Evolutionary conservation across 2,329 filamentous ascomycete genomes (phyloP).

Genomic region (Coleophoma cylindrospora): DNA sequence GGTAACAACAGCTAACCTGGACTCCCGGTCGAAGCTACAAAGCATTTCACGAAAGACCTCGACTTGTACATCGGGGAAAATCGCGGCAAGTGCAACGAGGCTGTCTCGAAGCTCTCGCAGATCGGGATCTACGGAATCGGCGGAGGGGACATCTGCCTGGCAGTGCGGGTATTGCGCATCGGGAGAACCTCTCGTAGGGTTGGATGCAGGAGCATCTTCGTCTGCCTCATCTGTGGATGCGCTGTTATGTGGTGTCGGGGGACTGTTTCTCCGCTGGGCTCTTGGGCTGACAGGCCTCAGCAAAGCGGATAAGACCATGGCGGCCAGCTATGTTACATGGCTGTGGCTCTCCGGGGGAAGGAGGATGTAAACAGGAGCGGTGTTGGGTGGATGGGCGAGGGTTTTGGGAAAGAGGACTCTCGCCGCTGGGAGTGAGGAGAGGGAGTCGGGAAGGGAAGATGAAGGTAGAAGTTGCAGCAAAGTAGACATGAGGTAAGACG

Average conservation of each 20-base stretch:
- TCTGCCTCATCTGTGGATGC: conserved; percentile 25
- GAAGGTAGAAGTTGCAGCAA: neutral
- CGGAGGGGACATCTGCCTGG: conserved; percentile 45
- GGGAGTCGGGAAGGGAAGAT: no score
- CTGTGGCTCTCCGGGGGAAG: no score
- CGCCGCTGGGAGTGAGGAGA: neutral
- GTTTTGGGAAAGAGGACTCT: no score
- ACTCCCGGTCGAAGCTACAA: conserved; percentile 68
- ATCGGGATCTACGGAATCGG: conserved; percentile 49
- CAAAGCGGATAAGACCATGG: conserved; percentile 45
- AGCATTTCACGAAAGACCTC: conserved; percentile 83
- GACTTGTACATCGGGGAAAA: conserved; percentile 77
- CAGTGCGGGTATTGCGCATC: conserved; percentile 45
- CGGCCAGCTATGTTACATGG: conserved; percentile 20
- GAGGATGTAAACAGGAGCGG: no score
- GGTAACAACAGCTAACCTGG: conserved; percentile 69
- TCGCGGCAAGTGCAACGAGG: conserved; percentile 61
- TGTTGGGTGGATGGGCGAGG: no score
- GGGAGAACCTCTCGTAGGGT: conserved; percentile 3
- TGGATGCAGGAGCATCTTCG: conserved; percentile 20
- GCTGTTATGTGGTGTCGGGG: conserved; percentile 16
- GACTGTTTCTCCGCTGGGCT: conserved; percentile 17
- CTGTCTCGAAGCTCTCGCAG: conserved; percentile 65
- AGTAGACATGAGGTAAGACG: neutral
- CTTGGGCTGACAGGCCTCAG: conserved; percentile 37